Percentiles rank a stretch among this genome's conserved stretches.
These are phyloP conservation scores for Coemansia sp. DNA, from an alignment of 192 early-diverging fungal species.

Conservation along the genomic window DNA sequence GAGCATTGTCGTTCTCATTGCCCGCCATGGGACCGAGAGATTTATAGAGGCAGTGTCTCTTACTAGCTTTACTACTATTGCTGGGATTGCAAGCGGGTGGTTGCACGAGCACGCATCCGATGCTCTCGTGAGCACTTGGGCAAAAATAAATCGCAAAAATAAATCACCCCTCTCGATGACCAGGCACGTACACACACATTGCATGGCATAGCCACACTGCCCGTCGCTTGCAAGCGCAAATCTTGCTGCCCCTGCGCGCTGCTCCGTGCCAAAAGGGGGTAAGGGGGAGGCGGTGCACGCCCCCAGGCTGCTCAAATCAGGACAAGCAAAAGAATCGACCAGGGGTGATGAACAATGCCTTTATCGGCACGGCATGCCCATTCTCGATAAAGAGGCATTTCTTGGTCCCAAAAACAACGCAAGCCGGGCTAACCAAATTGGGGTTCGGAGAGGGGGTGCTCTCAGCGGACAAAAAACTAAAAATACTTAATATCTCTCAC, in stretches of 20 bases:
- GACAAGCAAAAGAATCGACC: not conserved
- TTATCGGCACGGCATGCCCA: not conserved
- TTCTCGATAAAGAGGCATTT: not conserved
- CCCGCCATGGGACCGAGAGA: not conserved
- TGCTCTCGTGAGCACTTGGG: constrained; percentile 2
- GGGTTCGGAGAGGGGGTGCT: not conserved
- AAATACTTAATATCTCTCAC: constrained; percentile 3
- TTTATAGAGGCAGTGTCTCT: not conserved
- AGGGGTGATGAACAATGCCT: not conserved
- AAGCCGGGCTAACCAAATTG: not conserved
- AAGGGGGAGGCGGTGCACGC: not conserved
- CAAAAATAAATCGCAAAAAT: not conserved
- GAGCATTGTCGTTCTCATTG: not conserved
- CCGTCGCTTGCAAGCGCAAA: not conserved
- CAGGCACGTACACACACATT: not conserved
- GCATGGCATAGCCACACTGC: constrained; percentile 2
- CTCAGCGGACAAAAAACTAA: constrained; percentile 1
- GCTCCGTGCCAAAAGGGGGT: not conserved
- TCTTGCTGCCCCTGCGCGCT: not conserved
- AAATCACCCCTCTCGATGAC: not conserved
- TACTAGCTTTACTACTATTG: not conserved
- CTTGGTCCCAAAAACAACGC: not conserved
- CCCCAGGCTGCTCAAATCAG: not conserved
- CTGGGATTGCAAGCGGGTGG: not conserved
- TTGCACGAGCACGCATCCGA: not conserved